phyloP scores from a whole-genome alignment of 768 basidiomycete species.

The Tephrocybe sp. region DNA sequence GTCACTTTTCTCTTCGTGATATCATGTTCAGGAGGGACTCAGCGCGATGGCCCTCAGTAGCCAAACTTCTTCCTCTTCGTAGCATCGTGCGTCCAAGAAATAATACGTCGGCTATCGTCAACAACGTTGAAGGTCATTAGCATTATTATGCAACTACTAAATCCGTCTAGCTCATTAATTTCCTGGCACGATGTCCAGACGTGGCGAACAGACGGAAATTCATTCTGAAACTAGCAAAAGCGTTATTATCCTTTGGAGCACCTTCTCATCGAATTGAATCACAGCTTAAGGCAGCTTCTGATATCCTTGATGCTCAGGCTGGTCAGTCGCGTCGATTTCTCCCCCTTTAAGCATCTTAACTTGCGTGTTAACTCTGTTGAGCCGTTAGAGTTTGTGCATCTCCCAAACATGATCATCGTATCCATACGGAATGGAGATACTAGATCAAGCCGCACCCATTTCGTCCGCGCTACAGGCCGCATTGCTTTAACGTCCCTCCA shows the following conservation, averaged over 20 bases:
- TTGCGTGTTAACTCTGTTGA: too few relatives aligned
- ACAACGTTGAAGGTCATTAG: slow-evolving; percentile 46
- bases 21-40: slow-evolving; percentile 1
- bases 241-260: slow-evolving; percentile 90
- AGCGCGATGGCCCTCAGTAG: slow-evolving; percentile 11
- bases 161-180: not conserved
- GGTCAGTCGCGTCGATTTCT: slow-evolving; percentile 29
- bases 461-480: slow-evolving; percentile 78
- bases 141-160: not conserved
- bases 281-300: slow-evolving; percentile 78
- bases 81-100: slow-evolving; percentile 31
- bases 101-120: slow-evolving; percentile 35
- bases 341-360: not conserved
- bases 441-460: slow-evolving; percentile 73
- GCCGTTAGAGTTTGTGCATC: slow-evolving; percentile 85
- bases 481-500: slow-evolving; percentile 84
- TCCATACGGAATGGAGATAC: slow-evolving; percentile 79
- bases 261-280: slow-evolving; percentile 92
- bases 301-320: slow-evolving; percentile 75
- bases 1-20: not conserved
- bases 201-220: slow-evolving; percentile 61
- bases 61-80: slow-evolving; percentile 19
- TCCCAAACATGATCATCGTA: slow-evolving; percentile 76
- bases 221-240: slow-evolving; percentile 82
- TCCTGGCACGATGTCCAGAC: slow-evolving; percentile 29